Conservation (phyloP, 78 protist genomes). For the Monosiga brevicollis region DNA sequence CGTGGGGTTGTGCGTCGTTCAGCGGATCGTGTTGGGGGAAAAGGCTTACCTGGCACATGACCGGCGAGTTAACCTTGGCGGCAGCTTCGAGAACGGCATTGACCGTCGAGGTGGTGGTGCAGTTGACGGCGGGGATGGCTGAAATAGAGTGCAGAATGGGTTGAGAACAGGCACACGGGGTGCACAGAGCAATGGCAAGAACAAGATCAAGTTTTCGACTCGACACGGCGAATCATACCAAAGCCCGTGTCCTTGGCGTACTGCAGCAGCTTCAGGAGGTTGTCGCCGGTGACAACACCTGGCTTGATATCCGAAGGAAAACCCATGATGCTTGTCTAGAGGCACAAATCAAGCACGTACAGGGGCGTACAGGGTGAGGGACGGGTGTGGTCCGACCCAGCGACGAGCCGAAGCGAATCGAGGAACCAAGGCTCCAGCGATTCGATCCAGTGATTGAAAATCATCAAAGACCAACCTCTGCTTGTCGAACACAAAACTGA, state of each 20-base stretch:
- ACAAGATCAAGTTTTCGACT: too few species aligned
- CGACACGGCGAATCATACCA: too few species aligned
- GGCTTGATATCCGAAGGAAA: slow-evolving; percentile 9
- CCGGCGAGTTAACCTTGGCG: slow-evolving; percentile 26
- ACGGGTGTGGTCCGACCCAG: too few species aligned
- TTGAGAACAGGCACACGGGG: neutral
- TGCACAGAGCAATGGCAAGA: neutral
- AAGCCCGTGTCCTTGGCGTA: slow-evolving; percentile 21
- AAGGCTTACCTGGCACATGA: slow-evolving; percentile 51
- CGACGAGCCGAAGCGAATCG: too few species aligned
- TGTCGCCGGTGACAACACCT: slow-evolving; percentile 19
- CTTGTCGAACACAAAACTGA: too few species aligned
- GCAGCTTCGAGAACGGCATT: slow-evolving; percentile 54
- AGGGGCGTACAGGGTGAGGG: too few species aligned
- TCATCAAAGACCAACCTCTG: too few species aligned
- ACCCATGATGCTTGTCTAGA: slow-evolving; percentile 6
- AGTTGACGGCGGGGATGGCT: slow-evolving; percentile 64
- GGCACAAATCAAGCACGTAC: too few species aligned
- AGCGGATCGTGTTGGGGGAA: too few species aligned
- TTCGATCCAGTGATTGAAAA: too few species aligned
- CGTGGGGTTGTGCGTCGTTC: too few species aligned
- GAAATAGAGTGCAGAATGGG: neutral
- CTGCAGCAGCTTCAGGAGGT: slow-evolving; percentile 14
- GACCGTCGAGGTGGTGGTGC: slow-evolving; percentile 32
- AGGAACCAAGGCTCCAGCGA: too few species aligned